Base-by-base conservation (phyloP, 371 early-diverging fungal species). In the Mortierella sp. region DNA sequence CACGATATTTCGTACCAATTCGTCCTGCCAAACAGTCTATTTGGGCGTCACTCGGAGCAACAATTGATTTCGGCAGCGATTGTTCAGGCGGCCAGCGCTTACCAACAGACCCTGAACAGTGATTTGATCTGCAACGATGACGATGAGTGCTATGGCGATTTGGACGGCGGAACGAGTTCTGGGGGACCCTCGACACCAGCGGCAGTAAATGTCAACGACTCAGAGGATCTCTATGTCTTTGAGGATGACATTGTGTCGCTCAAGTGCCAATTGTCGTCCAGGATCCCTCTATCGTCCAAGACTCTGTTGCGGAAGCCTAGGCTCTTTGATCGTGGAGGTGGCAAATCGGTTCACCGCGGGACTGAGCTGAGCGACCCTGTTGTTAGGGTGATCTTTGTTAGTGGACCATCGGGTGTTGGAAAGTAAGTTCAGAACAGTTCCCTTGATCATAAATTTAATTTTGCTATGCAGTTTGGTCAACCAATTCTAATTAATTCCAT, bases 1-100 rank as follows among this genome's bases (percentile, higher is more conserved):
- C 83, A 87, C 41, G 93, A 93, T 73, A 88, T 93, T 27, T 91
- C 91, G 2, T 91, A 90, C 54, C 89, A 91, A 14, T 92, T 93
- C 74, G 90, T 91, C 1, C 76, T 93, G 43, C 93, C 93, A 0
- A 91, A 87, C 49, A 81, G 85, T 1, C 88, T 91, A 48, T 93
- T 90, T 79, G 93, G 93, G 5, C 88, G 92, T 4, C 76, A 79
- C 11, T 49, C 38, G 6, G 86, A 86, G 35, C 82, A 86, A 18
- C 82, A 86, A 24, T 55, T 86, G 71, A 86, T 86, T 21, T 77
- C 86, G 16, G 82, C 86, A 2, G 82, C 82, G 3, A 86, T 86
- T 46, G 76, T 72, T 14, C 86, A 86, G 55, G 86, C 86, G 1
- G 86, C 82, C 3, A 77, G 72, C 32, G 86, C 86, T 1, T 86